These are phyloP conservation scores for Pisolithus marmoratus DNA, from an alignment of 768 basidiomycete genomes.

Conservation along the genomic window DNA sequence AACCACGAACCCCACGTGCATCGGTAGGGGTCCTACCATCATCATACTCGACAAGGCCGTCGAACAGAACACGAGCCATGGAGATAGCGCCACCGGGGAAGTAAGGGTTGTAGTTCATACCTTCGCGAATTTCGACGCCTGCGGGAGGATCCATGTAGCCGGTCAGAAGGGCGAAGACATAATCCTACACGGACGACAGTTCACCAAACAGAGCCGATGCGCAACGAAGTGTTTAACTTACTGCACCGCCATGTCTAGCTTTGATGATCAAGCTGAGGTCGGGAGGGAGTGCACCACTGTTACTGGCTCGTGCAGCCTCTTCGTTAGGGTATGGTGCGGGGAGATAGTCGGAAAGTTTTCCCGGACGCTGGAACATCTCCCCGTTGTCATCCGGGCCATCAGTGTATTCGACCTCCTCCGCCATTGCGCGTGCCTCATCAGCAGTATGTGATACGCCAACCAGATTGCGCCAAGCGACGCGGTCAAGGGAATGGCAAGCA, in stretches of 20 bases:
- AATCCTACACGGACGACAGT: slow-evolving; percentile 59
- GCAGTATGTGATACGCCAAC: slow-evolving; percentile 97
- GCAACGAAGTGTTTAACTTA: slow-evolving; percentile 37
- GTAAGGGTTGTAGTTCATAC: slow-evolving; percentile 98
- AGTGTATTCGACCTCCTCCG: slow-evolving; percentile 94
- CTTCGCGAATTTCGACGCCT: slow-evolving; percentile 90
- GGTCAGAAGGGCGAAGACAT: slow-evolving; percentile 93
- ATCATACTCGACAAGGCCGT: slow-evolving; percentile 93
- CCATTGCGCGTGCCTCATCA: slow-evolving; percentile 84
- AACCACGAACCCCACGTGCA: background rate
- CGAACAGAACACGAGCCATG: slow-evolving; percentile 96
- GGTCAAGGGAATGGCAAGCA: slow-evolving; percentile 97
- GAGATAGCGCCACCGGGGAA: slow-evolving; percentile 99
- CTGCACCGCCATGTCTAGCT: slow-evolving; percentile 94
- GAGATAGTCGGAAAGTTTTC: slow-evolving; percentile 97
- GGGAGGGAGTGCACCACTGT: slow-evolving; percentile 93
- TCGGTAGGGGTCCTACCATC: slow-evolving; percentile 55
- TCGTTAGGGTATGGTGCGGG: slow-evolving; percentile 95
- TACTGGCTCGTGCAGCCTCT: slow-evolving; percentile 91
- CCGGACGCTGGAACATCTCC: slow-evolving; percentile 98
- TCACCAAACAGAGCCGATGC: slow-evolving; percentile 1
- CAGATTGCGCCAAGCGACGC: slow-evolving; percentile 99
- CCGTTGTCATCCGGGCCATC: slow-evolving; percentile 94
- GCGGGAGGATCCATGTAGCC: slow-evolving; percentile 97
- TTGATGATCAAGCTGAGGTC: slow-evolving; percentile 97